Evolutionary conservation across 1,284 basidiomycete genomes (phyloP).

Genomic region (Rhodotorula sp.): DNA sequence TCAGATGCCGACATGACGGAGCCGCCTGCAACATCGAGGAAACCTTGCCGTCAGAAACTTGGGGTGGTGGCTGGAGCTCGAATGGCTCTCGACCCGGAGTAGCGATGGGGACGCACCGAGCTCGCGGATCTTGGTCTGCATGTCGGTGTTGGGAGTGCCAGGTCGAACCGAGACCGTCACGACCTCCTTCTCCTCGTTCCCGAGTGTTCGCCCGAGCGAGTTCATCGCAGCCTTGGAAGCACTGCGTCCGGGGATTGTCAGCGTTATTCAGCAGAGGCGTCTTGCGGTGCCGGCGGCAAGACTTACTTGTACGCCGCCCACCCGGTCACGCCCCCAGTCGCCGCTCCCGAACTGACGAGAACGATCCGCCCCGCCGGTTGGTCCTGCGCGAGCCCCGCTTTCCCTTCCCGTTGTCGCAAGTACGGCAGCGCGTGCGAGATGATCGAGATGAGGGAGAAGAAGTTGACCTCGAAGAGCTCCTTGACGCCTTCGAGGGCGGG

Average conservation of each 20-base stretch:
- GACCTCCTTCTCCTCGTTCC: constrained; percentile 73
- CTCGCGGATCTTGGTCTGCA: constrained; percentile 40
- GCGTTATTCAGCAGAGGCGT: not conserved
- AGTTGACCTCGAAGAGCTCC: constrained; percentile 67
- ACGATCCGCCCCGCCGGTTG: constrained; percentile 60
- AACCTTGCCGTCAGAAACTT: not conserved
- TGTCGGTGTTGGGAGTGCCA: constrained; percentile 66
- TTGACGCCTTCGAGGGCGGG: constrained; percentile 33
- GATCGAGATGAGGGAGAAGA: constrained; percentile 72
- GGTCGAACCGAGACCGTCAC: constrained; percentile 73
- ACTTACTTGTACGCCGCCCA: constrained; percentile 66
- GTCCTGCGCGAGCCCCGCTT: constrained; percentile 39
- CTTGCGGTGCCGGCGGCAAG: not conserved
- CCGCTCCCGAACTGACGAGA: constrained; percentile 78
- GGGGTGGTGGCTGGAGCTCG: not conserved
- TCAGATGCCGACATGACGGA: constrained; percentile 57
- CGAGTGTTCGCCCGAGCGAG: constrained; percentile 65
- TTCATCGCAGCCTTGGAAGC: constrained; percentile 70
- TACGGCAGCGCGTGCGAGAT: constrained; percentile 65
- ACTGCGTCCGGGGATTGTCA: constrained; percentile 3
- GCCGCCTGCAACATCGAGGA: constrained; percentile 36
- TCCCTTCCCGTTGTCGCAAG: constrained; percentile 53
- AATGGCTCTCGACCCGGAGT: not conserved
- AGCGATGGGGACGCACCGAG: constrained; percentile 21
- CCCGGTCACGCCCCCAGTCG: constrained; percentile 62